Base-by-base conservation (phyloP, 192 early-diverging fungal genomes). In the Phlyctochytrium planicorne region DNA sequence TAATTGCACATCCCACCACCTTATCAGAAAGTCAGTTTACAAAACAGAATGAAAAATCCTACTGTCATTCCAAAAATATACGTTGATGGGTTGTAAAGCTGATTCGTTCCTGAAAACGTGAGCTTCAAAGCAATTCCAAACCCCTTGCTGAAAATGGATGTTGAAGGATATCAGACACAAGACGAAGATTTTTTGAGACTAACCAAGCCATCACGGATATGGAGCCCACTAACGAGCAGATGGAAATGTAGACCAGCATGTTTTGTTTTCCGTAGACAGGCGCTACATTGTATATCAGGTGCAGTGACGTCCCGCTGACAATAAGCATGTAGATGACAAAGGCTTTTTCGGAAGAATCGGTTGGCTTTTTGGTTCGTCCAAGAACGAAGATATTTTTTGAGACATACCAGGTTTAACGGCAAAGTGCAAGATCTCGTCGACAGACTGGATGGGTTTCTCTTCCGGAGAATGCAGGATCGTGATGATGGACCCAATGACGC, bases 221-320 rank as follows among this genome's bases (percentile, higher is more conserved):
- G 2, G 96, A 98, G 0, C 96, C 96, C n/a, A 94, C 93, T 20
- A 95, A 78, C 0, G 96, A 98, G 80, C 96, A 98, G 73, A 98
- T 98, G 25, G 94, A 87, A 56, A 98, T 85, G 77, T 95, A 96
- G 12, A 96, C 91, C 0, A 98, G 68, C 34, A 93, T 91, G 62
- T 84, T 89, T 35, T 75, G 73, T 71, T 90, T 92, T 30, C 96
- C 96, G 37, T 86, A 91, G 37, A 74, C 78, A 30, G 92, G 91
- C 2, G 91, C 94, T 0, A 93, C 86, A 29, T 82, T 76, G 52
- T 88, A 91, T 63, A 98, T 95, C 84, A 96, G 89, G 53, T 87
- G 79, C 1, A 90, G 66, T 35, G 87, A 87, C 30, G 89, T 82
- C 34, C 59, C 59, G 24, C 87, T 57, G 2, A 93, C 93, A 55